Base-by-base conservation (phyloP, 257 asterid genomes). In the Leptodermis oblonga region DNA sequence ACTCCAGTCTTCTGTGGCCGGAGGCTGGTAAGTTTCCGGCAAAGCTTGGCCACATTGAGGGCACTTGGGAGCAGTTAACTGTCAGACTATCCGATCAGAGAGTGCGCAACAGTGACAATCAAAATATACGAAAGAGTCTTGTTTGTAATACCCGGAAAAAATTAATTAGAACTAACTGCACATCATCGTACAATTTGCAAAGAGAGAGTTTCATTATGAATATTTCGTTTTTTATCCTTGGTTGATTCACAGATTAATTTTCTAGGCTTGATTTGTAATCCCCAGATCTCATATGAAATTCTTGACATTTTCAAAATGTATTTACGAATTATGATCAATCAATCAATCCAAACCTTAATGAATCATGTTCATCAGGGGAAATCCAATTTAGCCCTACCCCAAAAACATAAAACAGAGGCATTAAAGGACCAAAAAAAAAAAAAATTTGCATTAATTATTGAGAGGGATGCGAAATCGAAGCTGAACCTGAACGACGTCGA, bases 1-100 rank as follows among this genome's bases (percentile, higher is more conserved):
- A 33, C 71, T 81, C 96, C 95, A 90, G 54, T 86, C 88, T 71
- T 90, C 95, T 26, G 86, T 94, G 22, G 92, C 86, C 0, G 91
- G 96, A 30, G 95, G 95, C 26, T 74, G 69, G 81, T 86, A 86
- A 77, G 78, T 80, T 72, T 85, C 76, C 34, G 95, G 96, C 70
- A 90, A 76, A 51, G 81, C 69, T 78, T 87, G 95, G 70, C 95
- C 96, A 70, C 96, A 90, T 70, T 84, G 87, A 64, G 82, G 83
- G 74, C 96, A 90, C 77, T 67, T 86, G 8, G 84, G 90, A 63
- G 86, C 86, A 65, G 75, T 78, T 45, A 86, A 63, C 96, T 90
- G 85, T 68, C 42, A 58, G 45, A 66, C 59, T 22, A 74, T 49
- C 56, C 37, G 23, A 43, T 54, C 54, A 34, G 43, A 11, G 3